Evolutionary conservation across 352 stramenopile genomes (phyloP).

Genomic region (Phytopythium montanum): DNA sequence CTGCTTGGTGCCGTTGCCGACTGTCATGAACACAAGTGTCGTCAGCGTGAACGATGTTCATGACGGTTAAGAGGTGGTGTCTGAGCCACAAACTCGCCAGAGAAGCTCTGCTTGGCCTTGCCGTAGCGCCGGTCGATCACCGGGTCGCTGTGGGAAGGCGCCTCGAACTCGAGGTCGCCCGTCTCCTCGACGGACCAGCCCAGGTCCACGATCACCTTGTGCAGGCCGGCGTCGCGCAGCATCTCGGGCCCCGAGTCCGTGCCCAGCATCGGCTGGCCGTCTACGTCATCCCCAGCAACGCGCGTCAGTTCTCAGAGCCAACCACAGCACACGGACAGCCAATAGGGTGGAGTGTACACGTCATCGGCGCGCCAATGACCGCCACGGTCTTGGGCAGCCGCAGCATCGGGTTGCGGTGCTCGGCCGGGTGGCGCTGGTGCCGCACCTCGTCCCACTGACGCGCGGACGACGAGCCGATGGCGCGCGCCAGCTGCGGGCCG

Average conservation of each 20-base stretch:
- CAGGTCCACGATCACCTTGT: conserved; percentile 74
- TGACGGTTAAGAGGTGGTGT: too few species aligned
- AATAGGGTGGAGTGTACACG: conserved; percentile 34
- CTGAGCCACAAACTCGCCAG: conserved; percentile 26
- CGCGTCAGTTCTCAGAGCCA: conserved; percentile 1
- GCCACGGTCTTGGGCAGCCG: conserved; percentile 62
- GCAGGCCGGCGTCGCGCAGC: conserved; percentile 67
- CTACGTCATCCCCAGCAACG: conserved; percentile 21
- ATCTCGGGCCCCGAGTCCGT: conserved; percentile 75
- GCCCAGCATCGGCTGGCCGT: conserved; percentile 76
- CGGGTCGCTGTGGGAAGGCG: conserved; percentile 48
- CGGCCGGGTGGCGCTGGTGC: conserved; percentile 51
- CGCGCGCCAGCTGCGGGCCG: conserved; percentile 21
- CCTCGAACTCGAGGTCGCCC: conserved; percentile 68
- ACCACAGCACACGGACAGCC: background rate
- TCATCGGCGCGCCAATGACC: conserved; percentile 87
- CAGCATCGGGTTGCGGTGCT: conserved; percentile 51
- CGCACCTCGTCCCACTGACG: conserved; percentile 62
- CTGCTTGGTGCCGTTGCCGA: conserved; percentile 85
- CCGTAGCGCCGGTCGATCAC: conserved; percentile 64
- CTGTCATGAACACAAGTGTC: conserved; percentile 17
- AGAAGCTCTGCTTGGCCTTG: conserved; percentile 71
- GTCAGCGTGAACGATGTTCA: too few species aligned
- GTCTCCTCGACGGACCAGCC: conserved; percentile 87
- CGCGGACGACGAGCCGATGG: conserved; percentile 45